phyloP scores from a whole-genome alignment of 805 yeast species.

The Kluyveromyces wickerhamii region DNA sequence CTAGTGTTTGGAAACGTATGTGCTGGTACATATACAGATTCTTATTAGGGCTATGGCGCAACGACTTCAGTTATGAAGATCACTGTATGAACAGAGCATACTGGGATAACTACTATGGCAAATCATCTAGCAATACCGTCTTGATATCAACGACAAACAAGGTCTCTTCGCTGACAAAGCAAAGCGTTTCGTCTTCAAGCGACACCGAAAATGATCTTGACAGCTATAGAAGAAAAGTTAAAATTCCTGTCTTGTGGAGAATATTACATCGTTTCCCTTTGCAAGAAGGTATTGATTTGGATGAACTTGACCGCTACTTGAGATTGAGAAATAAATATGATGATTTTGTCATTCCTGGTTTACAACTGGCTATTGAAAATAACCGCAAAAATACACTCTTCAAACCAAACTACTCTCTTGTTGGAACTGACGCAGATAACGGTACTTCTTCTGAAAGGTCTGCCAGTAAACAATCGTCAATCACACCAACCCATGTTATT shows the following conservation, averaged over 20 bases:
- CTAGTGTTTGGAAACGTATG: constrained; percentile 17
- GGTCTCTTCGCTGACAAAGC: neutral
- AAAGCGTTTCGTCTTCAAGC: constrained; percentile 5
- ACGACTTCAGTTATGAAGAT: constrained; percentile 16
- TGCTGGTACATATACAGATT: constrained; percentile 22
- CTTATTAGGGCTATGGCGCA: constrained; percentile 11
- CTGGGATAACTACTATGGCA: constrained; percentile 18
- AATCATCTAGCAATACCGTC: neutral
- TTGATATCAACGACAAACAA: neutral
- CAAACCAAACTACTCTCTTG: constrained; percentile 8
- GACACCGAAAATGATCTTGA: constrained; percentile 5
- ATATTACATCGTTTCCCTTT: constrained; percentile 24
- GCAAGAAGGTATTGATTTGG: constrained; percentile 28
- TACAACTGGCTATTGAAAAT: constrained; percentile 13
- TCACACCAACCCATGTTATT: neutral
- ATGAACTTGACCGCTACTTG: constrained; percentile 22
- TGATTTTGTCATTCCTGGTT: constrained; percentile 21
- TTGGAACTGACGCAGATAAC: neutral
- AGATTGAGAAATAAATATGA: constrained; percentile 13
- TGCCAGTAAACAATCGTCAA: neutral
- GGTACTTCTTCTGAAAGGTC: neutral
- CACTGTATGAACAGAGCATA: constrained; percentile 21
- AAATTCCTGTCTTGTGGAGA: constrained; percentile 22
- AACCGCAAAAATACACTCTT: constrained; percentile 6
- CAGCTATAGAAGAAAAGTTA: constrained; percentile 6